Percentiles rank a stretch among this genome's conserved stretches.
These are phyloP conservation scores for Sambucus nigra DNA, from an alignment of 129 eudicot species.

Conservation along the genomic window DNA sequence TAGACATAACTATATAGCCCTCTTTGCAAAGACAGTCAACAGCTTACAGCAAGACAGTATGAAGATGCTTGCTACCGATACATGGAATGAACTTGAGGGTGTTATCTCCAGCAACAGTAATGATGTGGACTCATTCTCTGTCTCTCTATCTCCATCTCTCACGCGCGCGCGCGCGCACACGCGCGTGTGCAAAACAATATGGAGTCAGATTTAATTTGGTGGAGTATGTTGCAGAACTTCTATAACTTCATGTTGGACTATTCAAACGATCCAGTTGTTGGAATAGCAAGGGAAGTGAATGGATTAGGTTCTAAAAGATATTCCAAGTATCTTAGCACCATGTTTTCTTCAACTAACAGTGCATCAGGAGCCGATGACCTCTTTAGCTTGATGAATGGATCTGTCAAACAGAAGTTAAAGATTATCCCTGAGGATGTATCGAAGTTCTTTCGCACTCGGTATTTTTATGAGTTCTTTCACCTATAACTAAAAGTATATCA, in stretches of 20 bases:
- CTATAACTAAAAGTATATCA: too few relatives aligned
- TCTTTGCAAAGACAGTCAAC: constrained; percentile 21
- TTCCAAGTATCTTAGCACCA: too few relatives aligned
- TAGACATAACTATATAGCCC: neutral
- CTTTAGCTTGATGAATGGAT: too few relatives aligned
- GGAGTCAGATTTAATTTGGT: neutral
- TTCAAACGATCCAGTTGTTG: constrained; percentile 8
- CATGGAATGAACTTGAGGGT: constrained; percentile 37
- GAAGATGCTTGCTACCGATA: constrained; percentile 27
- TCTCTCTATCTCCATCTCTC: too few relatives aligned
- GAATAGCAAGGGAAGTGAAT: constrained; percentile 4
- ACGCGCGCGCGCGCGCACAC: too few relatives aligned
- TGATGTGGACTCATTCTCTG: constrained; percentile 20
- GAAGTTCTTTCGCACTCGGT: too few relatives aligned
- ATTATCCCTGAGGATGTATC: too few relatives aligned
- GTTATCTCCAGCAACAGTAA: constrained; percentile 25
- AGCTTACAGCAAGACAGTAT: constrained; percentile 28
- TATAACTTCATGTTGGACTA: constrained; percentile 45
- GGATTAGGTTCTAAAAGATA: too few relatives aligned
- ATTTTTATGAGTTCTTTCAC: too few relatives aligned
- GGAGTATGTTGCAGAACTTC: constrained; percentile 47
- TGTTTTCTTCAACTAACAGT: too few relatives aligned
- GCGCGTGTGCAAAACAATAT: neutral
- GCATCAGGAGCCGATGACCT: too few relatives aligned
- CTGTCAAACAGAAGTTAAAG: too few relatives aligned